These are phyloP conservation scores for Heliocybe sulcata DNA, from an alignment of 1,284 basidiomycete genomes.

Conservation along the genomic window DNA sequence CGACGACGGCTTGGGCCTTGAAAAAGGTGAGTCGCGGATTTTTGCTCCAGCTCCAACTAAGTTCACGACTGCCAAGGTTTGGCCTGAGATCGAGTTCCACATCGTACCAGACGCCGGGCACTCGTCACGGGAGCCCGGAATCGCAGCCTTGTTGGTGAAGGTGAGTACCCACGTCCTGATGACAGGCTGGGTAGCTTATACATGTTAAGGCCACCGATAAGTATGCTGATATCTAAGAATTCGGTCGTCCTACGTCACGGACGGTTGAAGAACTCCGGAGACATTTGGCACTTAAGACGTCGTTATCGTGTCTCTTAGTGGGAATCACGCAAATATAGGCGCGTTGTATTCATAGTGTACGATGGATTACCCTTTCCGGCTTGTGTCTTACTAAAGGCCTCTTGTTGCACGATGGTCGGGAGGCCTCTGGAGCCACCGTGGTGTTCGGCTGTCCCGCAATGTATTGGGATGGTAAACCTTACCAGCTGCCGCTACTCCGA, in stretches of 20 bases:
- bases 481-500: too few relatives aligned
- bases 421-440: too few relatives aligned
- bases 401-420: too few relatives aligned
- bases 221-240: slow-evolving; percentile 10
- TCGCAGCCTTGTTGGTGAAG: slow-evolving; percentile 65
- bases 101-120: slow-evolving; percentile 92
- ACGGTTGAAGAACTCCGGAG: too few relatives aligned
- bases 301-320: too few relatives aligned
- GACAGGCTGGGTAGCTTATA: not conserved
- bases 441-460: too few relatives aligned
- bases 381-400: too few relatives aligned
- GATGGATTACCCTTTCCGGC: too few relatives aligned
- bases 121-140: slow-evolving; percentile 77
- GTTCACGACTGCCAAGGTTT: slow-evolving; percentile 33
- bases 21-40: slow-evolving; percentile 48
- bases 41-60: not conserved
- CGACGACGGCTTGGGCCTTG: slow-evolving; percentile 73
- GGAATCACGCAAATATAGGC: too few relatives aligned
- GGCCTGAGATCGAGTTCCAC: slow-evolving; percentile 74
- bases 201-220: slow-evolving; percentile 13
- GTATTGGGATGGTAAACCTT: not conserved
- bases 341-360: too few relatives aligned
- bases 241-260: too few relatives aligned
- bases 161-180: slow-evolving; percentile 26
- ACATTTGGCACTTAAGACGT: too few relatives aligned